These are phyloP conservation scores for Fremontodendron californicum DNA, from an alignment of 345 rosid genomes.

Conservation along the genomic window DNA sequence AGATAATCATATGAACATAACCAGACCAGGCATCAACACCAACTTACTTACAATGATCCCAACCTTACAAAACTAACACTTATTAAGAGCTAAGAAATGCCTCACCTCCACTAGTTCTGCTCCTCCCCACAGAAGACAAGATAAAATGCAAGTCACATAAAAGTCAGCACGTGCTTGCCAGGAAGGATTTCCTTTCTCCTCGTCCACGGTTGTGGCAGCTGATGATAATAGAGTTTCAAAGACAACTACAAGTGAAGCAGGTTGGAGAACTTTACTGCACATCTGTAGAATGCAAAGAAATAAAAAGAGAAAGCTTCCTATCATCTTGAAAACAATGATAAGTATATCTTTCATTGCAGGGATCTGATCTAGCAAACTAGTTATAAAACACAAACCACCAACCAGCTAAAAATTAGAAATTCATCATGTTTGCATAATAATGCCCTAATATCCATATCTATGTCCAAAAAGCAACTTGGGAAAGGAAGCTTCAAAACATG, in stretches of 20 bases:
- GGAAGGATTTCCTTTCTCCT: slow-evolving; percentile 95
- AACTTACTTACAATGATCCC: slow-evolving; percentile 11
- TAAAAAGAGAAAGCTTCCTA: neutral
- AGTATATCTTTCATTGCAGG: neutral
- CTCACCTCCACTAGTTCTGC: slow-evolving; percentile 91
- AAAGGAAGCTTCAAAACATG: neutral
- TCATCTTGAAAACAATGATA: neutral
- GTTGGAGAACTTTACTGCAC: slow-evolving; percentile 96
- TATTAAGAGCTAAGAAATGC: slow-evolving; percentile 6
- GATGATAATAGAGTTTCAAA: slow-evolving; percentile 88
- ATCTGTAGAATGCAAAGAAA: slow-evolving; percentile 39
- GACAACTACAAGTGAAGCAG: slow-evolving; percentile 74
- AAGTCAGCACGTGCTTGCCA: slow-evolving; percentile 98
- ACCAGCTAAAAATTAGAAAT: neutral
- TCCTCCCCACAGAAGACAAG: slow-evolving; percentile 98
- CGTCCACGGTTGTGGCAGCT: slow-evolving; percentile 94
- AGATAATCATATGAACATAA: neutral
- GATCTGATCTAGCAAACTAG: neutral
- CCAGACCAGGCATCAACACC: neutral
- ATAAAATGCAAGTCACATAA: slow-evolving; percentile 81
- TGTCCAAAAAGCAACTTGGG: neutral
- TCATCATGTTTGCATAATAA: neutral
- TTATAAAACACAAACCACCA: neutral
- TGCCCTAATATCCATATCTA: neutral
- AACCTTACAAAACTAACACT: slow-evolving; percentile 2